A percentile compares a stretch with the other conserved stretches of the same genome.
Evolutionary conservation across 352 stramenopile species (phyloP).

Genomic region (Plasmopara muralis): DNA sequence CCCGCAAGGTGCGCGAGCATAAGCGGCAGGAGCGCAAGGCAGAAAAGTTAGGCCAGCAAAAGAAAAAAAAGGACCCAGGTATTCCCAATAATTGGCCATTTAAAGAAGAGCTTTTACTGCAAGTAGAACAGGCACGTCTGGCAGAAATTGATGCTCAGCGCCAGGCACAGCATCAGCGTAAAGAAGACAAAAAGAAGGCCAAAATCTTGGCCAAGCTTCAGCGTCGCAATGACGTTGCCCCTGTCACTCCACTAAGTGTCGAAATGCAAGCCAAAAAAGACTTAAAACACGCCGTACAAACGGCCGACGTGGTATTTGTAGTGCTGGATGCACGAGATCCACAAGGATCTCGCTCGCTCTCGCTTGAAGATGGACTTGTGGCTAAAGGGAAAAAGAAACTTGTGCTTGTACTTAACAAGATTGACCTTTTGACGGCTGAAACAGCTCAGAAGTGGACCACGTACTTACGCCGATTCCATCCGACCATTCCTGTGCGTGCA

Average conservation of each 20-base stretch:
- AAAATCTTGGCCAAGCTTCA: slow-evolving; percentile 30
- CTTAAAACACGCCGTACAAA: slow-evolving; percentile 62
- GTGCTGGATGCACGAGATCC: slow-evolving; percentile 98
- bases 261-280: slow-evolving; percentile 77
- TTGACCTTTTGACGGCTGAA: slow-evolving; percentile 91
- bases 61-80: slow-evolving; percentile 95
- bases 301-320: slow-evolving; percentile 58
- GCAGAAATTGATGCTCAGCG: slow-evolving; percentile 61
- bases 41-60: slow-evolving; percentile 78
- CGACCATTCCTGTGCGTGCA: slow-evolving; percentile 87
- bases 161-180: slow-evolving; percentile 51
- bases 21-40: slow-evolving; percentile 93
- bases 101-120: slow-evolving; percentile 91
- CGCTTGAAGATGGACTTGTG: slow-evolving; percentile 93
- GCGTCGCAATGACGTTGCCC: slow-evolving; percentile 22
- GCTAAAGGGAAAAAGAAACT: slow-evolving; percentile 93
- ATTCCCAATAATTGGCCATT: slow-evolving; percentile 99
- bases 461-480: slow-evolving; percentile 91
- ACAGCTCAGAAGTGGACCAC: slow-evolving; percentile 93
- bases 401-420: slow-evolving; percentile 98
- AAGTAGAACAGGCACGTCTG: slow-evolving; percentile 74
- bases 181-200: slow-evolving; percentile 64
- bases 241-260: slow-evolving; percentile 54
- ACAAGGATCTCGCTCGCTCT: slow-evolving; percentile 89
- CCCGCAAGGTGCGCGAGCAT: slow-evolving; percentile 89